Evolutionary conservation across 306 rosid genomes (phyloP).

Genomic region (Elaeagnus macrophylla): DNA sequence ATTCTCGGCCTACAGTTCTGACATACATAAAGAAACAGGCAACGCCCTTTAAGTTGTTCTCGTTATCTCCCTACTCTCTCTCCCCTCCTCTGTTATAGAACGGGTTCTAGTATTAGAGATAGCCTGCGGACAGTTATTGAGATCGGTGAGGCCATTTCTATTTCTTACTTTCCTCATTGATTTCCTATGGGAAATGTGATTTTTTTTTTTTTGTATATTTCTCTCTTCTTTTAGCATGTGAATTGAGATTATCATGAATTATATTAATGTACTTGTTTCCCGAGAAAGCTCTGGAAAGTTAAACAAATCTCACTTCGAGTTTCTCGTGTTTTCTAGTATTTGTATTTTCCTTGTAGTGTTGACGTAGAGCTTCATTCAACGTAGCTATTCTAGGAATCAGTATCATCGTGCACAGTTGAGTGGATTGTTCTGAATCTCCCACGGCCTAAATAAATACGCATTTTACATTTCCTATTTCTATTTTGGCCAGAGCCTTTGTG

Average conservation of each 20-base stretch:
- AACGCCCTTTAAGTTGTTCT: no score
- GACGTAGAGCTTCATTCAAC: neutral
- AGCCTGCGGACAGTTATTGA: no score
- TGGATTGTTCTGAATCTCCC: constrained; percentile 3
- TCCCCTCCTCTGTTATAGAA: no score
- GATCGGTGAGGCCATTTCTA: constrained; percentile 1
- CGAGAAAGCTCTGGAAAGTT: constrained; percentile 9
- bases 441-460: neutral
- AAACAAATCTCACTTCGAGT: neutral
- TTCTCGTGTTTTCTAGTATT: neutral
- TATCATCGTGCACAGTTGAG: neutral
- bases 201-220: neutral
- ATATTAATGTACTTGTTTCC: constrained; percentile 14
- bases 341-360: constrained; percentile 3
- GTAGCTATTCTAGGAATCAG: neutral
- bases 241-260: constrained; percentile 15
- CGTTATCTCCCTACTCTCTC: no score
- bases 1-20: no score
- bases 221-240: neutral
- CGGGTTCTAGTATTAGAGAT: no score
- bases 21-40: no score
- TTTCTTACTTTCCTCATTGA: constrained; percentile 8
- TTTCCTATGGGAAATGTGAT: neutral
- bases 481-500: constrained; percentile 3
- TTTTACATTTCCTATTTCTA: neutral